These are phyloP conservation scores for Eremothecium sinecaudum DNA, from an alignment of 1,139 yeast species.

Conservation along the genomic window DNA sequence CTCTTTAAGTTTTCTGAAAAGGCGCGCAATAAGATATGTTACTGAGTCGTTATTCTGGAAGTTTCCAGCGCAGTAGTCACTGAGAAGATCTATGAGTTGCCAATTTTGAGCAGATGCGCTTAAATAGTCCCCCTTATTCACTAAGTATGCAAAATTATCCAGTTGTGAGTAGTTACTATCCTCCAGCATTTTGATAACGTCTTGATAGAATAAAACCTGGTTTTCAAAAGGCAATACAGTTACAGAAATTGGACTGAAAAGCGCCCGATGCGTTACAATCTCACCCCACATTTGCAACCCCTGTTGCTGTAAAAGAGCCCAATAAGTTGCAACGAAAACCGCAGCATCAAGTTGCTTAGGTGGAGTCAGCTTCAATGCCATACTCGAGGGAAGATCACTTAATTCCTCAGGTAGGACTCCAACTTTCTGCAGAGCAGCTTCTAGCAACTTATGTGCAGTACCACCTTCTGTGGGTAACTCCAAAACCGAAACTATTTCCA, in stretches of 20 bases:
- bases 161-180: slow-evolving; percentile 13
- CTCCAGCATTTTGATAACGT: slow-evolving; percentile 12
- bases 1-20: slow-evolving; percentile 20
- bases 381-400: slow-evolving; percentile 14
- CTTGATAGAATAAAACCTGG: slow-evolving; percentile 17
- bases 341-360: slow-evolving; percentile 13
- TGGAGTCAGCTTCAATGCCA: slow-evolving; percentile 1
- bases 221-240: slow-evolving; percentile 22
- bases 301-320: slow-evolving; percentile 26
- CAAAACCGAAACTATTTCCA: slow-evolving; percentile 30
- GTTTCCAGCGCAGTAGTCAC: slow-evolving; percentile 25
- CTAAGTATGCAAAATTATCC: slow-evolving; percentile 13
- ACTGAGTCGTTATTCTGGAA: slow-evolving; percentile 16
- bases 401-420: slow-evolving; percentile 25
- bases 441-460: slow-evolving; percentile 30
- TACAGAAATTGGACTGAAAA: slow-evolving; percentile 25
- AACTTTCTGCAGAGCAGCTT: slow-evolving; percentile 20
- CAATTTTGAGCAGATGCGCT: slow-evolving; percentile 11
- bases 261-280: slow-evolving; percentile 19
- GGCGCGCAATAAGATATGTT: slow-evolving; percentile 17
- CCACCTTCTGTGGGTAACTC: slow-evolving; percentile 19
- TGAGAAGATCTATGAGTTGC: slow-evolving; percentile 14
- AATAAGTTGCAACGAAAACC: slow-evolving; percentile 21
- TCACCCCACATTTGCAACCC: slow-evolving; percentile 25
- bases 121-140: slow-evolving; percentile 13